Conservation (phyloP, 164 flowering plant genomes). For the Kingdonia uniflora region DNA sequence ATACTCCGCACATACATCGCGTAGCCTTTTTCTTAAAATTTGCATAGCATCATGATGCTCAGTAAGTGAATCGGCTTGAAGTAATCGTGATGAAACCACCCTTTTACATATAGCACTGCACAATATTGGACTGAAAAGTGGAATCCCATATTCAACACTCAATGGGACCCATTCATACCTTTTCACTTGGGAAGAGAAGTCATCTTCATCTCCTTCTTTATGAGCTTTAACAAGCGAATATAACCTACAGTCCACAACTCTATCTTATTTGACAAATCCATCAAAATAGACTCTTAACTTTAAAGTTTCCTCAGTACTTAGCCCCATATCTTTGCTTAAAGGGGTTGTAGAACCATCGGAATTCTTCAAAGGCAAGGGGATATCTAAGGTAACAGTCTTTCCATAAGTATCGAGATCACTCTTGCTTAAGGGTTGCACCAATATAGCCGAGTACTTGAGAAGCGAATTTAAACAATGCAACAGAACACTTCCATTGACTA, state of each 20-base stretch:
- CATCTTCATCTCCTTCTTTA: slow-evolving; percentile 52
- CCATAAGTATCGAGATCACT: slow-evolving; percentile 78
- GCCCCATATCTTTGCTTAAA: slow-evolving; percentile 65
- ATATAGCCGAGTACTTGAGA: slow-evolving; percentile 79
- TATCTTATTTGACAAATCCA: slow-evolving; percentile 46
- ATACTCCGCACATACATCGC: slow-evolving; percentile 78
- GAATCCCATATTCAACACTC: slow-evolving; percentile 88
- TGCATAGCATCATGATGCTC: slow-evolving; percentile 87
- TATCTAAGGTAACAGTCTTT: slow-evolving; percentile 48
- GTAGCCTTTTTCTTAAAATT: slow-evolving; percentile 54
- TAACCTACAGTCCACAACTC: slow-evolving; percentile 76
- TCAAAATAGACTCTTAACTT: slow-evolving; percentile 41
- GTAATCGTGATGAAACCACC: slow-evolving; percentile 68
- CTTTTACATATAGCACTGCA: slow-evolving; percentile 72
- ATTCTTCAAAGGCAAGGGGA: slow-evolving; percentile 85
- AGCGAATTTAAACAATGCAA: slow-evolving; percentile 88
- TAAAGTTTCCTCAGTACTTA: slow-evolving; percentile 38
- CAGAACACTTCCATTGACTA: slow-evolving; percentile 82
- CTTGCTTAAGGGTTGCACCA: slow-evolving; percentile 83
- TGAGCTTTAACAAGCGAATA: slow-evolving; percentile 73
- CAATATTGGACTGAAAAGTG: slow-evolving; percentile 87
- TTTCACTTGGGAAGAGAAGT: slow-evolving; percentile 42
- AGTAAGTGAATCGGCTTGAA: slow-evolving; percentile 60
- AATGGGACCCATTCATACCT: slow-evolving; percentile 92
- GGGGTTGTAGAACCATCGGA: slow-evolving; percentile 68